Evolutionary conservation across 2,329 filamentous ascomycete genomes (phyloP), one percentile per base, ranked within the genome.

Genomic region (Fusarium caatingaense): DNA sequence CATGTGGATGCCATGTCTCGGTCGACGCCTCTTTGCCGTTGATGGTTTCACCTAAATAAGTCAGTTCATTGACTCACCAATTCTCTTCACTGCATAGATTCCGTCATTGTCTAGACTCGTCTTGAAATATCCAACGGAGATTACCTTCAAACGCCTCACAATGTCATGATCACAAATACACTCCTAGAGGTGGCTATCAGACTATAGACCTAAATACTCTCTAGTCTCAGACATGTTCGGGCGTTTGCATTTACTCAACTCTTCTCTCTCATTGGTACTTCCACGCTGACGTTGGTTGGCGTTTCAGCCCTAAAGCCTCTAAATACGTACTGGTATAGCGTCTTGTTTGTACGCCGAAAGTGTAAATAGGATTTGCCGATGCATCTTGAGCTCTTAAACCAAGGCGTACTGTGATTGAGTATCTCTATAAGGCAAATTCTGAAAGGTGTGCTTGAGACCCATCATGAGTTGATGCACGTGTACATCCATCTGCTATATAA

Each of bases 1-100:
- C 58, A 42, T 56, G 60, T 65, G 60, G 61, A 49, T 30, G 25
- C 34, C 40, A 42, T 70, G 67, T 71, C 68, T 71, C 68, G 45
- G 68, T 57, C 64, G 37, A 49, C 59, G 68, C 68, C 68, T 68
- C 51, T 32, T 44, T 51, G 48, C 48, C 48, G 51, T 71, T 61
- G 34, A 55, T 55, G 59, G 68, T 70, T 70, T 71, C 68, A 70
- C 68, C 34, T 46, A 50, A 40, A 25, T 25, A 41, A 50, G 9
- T 21, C 23, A 3, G 10, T 40, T 10, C 8, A 16, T 40, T n/a
- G 16, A 53, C 12, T 16, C 49, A 20, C 27, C 25, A 46, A 16
- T 34, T 9, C 32, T 34, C 32, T 18, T 34, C 32, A 18, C 9
- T 34, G 34, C 21, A 44, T n/a, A 13, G 15, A 18, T 28, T 27